Evolutionary conservation across 768 basidiomycete species (phyloP).

Genomic region (Termitomyces sp.): DNA sequence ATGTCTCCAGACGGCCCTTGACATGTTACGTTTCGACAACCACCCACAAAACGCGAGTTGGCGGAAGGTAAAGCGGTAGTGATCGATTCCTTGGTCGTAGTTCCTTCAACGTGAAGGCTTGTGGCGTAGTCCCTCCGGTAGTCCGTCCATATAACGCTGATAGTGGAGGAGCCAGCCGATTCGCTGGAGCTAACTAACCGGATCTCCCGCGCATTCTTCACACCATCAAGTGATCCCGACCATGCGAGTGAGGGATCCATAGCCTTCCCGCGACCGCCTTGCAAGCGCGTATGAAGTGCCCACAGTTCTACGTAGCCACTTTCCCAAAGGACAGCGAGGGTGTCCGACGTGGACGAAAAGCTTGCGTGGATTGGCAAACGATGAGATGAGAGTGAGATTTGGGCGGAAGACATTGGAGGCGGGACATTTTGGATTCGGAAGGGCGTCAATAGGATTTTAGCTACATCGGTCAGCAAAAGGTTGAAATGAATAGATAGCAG

Average conservation of each 20-base stretch:
- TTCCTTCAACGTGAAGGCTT: constrained; percentile 20
- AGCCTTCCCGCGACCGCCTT: constrained; percentile 49
- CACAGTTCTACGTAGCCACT: constrained; percentile 66
- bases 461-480: constrained; percentile 39
- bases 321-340: constrained; percentile 66
- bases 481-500: neutral
- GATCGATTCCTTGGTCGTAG: neutral
- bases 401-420: constrained; percentile 91
- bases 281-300: constrained; percentile 59
- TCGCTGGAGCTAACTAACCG: constrained; percentile 12
- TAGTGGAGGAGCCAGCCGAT: constrained; percentile 10
- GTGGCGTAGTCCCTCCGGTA: constrained; percentile 27
- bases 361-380: constrained; percentile 61
- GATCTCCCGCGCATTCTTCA: constrained; percentile 29
- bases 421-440: constrained; percentile 93
- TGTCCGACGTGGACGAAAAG: constrained; percentile 53
- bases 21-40: constrained; percentile 27
- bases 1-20: constrained; percentile 47
- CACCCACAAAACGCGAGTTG: constrained; percentile 46
- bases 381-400: constrained; percentile 27
- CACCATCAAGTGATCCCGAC: constrained; percentile 24
- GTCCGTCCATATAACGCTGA: constrained; percentile 38
- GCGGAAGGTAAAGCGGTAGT: constrained; percentile 25
- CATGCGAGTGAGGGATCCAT: constrained; percentile 48
- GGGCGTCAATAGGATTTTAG: constrained; percentile 76